These are phyloP conservation scores for Ceraceosorus guamensis DNA, from an alignment of 1,284 basidiomycete genomes.

Conservation along the genomic window DNA sequence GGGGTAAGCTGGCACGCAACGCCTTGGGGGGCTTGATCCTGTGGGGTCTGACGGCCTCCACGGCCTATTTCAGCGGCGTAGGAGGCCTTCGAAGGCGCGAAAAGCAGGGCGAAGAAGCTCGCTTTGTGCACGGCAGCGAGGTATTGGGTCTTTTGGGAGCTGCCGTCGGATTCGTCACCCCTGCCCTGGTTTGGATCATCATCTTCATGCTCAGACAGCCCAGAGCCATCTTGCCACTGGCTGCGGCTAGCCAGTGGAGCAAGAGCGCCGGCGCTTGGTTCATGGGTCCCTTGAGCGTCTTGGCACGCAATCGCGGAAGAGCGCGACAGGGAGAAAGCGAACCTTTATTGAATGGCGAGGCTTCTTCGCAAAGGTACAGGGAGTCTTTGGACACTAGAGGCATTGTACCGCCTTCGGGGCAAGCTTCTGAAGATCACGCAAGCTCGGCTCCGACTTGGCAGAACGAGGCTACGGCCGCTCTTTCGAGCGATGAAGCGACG, in stretches of 20 bases:
- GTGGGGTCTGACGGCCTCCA: constrained; percentile 32
- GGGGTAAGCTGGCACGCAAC: constrained; percentile 30
- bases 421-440: constrained; percentile 19
- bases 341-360: too few relatives aligned
- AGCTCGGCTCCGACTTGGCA: too few relatives aligned
- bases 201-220: constrained; percentile 39
- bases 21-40: constrained; percentile 33
- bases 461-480: too few relatives aligned
- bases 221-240: constrained; percentile 32
- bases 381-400: too few relatives aligned
- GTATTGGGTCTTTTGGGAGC: constrained; percentile 39
- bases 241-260: constrained; percentile 24
- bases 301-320: constrained; percentile 21
- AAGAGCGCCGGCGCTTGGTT: constrained; percentile 25
- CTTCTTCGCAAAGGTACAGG: too few relatives aligned
- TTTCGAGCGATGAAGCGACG: constrained; percentile 30
- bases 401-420: too few relatives aligned
- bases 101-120: constrained; percentile 36
- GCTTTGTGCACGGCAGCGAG: constrained; percentile 36
- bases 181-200: constrained; percentile 42
- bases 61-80: constrained; percentile 37
- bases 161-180: constrained; percentile 39
- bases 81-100: constrained; percentile 28
- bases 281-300: constrained; percentile 22
- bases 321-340: too few relatives aligned